phyloP scores from a whole-genome alignment of 768 basidiomycete genomes.

The Lactarius indigo region DNA sequence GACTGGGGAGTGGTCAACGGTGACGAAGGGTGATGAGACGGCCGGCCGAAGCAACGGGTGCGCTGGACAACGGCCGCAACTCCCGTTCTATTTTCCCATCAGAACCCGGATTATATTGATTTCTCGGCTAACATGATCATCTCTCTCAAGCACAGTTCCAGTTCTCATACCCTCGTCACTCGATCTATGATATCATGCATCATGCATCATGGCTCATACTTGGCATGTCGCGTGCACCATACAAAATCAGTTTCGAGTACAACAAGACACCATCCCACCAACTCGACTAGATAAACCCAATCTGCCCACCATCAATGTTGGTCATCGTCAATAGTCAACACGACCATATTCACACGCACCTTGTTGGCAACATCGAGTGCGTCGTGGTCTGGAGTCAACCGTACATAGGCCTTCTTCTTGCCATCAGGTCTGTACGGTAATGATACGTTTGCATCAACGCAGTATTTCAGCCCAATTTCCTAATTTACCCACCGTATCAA shows the following conservation, averaged over 20 bases:
- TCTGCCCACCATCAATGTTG: constrained; percentile 42
- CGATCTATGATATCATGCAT: neutral
- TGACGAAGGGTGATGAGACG: neutral
- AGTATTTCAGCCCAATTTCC: neutral
- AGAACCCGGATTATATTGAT: neutral
- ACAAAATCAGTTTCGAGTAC: neutral
- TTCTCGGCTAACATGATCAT: neutral
- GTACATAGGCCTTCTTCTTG: constrained; percentile 99
- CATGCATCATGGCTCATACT: neutral
- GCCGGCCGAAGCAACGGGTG: neutral
- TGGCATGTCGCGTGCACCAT: neutral
- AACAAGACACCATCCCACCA: neutral
- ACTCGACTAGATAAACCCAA: constrained; percentile 78
- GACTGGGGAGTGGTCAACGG: neutral
- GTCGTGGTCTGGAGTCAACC: constrained; percentile 92
- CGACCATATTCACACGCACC: constrained; percentile 41
- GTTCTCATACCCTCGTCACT: neutral
- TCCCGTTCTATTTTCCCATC: neutral
- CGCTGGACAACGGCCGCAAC: neutral
- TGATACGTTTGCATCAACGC: neutral
- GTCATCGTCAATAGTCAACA: neutral
- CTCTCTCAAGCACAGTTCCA: no score
- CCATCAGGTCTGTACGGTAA: constrained; percentile 74
- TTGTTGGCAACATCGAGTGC: constrained; percentile 97
- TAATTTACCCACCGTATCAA: constrained; percentile 75